Base-by-base conservation (phyloP, 2,329 filamentous ascomycete genomes). In the Fusarium sp. region DNA sequence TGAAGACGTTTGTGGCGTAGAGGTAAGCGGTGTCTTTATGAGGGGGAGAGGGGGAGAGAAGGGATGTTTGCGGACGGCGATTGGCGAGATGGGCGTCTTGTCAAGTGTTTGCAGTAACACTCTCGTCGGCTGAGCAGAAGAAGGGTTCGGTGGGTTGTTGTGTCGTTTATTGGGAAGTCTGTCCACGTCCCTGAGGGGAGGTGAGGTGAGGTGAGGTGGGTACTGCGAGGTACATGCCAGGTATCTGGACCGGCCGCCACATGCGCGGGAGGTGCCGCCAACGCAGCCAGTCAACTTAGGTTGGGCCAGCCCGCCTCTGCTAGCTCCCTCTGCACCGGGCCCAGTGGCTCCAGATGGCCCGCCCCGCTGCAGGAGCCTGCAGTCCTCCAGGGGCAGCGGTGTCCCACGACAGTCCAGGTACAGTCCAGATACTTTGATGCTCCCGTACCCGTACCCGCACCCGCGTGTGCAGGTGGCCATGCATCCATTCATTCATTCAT, bases 1-100 rank as follows among this genome's bases (percentile, higher is more conserved):
- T 44, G 65, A 48, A 55, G 48, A 65, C 61, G 44, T 62, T 52
- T 69, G 72, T 73, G 72, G 71, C 71, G 69, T 53, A 47, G 50
- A 44, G 57, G 47, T 41, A 23, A 23, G 23, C 23, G 41, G 39
- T 60, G 15, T 30, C 23, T 23, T 60, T 69, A 62, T 60, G 69
- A 65, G 58, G 57, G 48, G 36, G 30, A 40, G 43, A 61, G n/a
- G 65, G 27, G 30, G 15, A 28, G 58, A 13, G 55, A 37, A 43
- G 40, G 44, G 39, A 48, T 48, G 31, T 13, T 23, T 23, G 18
- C 18, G 18, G 18, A 13, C 30, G 15, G 16, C 28, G n/a, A 30
- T 47, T 30, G 9, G 44, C 16, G 30, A 10, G 43, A 46, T 46
- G 40, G n/a, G 27, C 43, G 18, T 23, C 18, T 23, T 23, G 18